Conservation (phyloP, 345 rosid species). For the Euphorbia tirucalli region DNA sequence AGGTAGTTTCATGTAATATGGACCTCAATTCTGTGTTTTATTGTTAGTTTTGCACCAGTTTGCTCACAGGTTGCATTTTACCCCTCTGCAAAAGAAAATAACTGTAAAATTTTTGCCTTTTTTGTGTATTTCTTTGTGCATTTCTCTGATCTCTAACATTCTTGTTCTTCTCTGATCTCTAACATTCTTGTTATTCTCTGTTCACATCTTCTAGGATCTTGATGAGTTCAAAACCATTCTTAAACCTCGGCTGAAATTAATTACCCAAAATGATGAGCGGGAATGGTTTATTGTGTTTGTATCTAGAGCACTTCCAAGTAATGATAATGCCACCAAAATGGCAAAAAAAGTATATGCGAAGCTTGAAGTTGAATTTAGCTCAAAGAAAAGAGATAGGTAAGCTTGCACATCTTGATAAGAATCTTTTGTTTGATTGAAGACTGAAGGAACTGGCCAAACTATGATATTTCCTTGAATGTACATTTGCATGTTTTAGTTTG, state of each 20-base stretch:
- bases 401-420: slow-evolving; percentile 1
- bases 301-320: slow-evolving; percentile 84
- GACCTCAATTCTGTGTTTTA: not conserved
- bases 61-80: not conserved
- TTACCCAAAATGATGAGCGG: slow-evolving; percentile 87
- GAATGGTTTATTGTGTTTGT: slow-evolving; percentile 98
- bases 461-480: not conserved
- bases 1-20: slow-evolving; percentile 43
- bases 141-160: slow-evolving; percentile 17
- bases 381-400: slow-evolving; percentile 94
- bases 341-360: slow-evolving; percentile 84
- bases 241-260: slow-evolving; percentile 83
- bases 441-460: not conserved
- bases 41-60: not conserved
- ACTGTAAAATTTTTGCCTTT: not conserved
- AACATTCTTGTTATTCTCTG: no score
- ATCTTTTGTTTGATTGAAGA: not conserved
- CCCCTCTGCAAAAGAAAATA: not conserved
- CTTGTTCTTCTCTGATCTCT: no score
- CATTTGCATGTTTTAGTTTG: not conserved
- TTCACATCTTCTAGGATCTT: slow-evolving; percentile 56
- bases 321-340: slow-evolving; percentile 81
- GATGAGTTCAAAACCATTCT: slow-evolving; percentile 95
- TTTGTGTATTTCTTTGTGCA: not conserved
- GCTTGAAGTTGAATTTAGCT: slow-evolving; percentile 93